Percentiles rank a stretch among this genome's conserved stretches.
Evolutionary conservation across 352 stramenopile genomes (phyloP).

Genomic region (Phytophthora brassicae): DNA sequence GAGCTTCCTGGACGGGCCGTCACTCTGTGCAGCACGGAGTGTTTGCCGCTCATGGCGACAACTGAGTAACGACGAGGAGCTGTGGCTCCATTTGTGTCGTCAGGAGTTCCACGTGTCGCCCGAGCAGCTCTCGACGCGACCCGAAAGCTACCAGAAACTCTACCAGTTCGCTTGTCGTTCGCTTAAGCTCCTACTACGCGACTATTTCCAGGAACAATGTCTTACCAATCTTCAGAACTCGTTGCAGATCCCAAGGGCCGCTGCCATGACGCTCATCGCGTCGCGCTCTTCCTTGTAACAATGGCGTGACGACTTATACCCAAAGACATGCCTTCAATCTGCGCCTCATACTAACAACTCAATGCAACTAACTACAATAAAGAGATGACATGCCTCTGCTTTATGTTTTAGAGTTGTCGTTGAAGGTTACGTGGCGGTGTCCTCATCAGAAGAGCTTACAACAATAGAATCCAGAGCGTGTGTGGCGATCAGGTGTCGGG

Average conservation of each 20-base stretch:
- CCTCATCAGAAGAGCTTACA: conserved; percentile 40
- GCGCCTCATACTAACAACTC: conserved; percentile 18
- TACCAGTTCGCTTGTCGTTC: conserved; percentile 79
- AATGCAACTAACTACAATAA: conserved; percentile 12
- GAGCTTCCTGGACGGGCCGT: conserved; percentile 68
- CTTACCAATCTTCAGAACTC: conserved; percentile 70
- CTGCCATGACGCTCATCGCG: conserved; percentile 58
- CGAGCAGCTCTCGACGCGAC: conserved; percentile 55
- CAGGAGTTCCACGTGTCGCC: conserved; percentile 79
- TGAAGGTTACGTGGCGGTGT: not conserved
- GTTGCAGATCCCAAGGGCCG: conserved; percentile 63
- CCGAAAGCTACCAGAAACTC: conserved; percentile 68
- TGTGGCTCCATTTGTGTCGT: conserved; percentile 70
- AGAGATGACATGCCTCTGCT: too few relatives aligned
- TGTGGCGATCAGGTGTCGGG: conserved; percentile 32
- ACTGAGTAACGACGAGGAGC: conserved; percentile 55
- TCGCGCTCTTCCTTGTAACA: conserved; percentile 25
- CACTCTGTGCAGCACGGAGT: conserved; percentile 54
- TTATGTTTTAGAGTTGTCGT: too few relatives aligned
- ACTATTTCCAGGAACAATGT: conserved; percentile 82
- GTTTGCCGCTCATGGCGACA: conserved; percentile 61
- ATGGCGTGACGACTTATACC: conserved; percentile 5
- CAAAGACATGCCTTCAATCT: not conserved
- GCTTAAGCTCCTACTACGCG: conserved; percentile 70
- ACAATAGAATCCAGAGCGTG: conserved; percentile 27